phyloP scores from a whole-genome alignment of 75 land plant genomes.

The Cryptomeria japonica region DNA sequence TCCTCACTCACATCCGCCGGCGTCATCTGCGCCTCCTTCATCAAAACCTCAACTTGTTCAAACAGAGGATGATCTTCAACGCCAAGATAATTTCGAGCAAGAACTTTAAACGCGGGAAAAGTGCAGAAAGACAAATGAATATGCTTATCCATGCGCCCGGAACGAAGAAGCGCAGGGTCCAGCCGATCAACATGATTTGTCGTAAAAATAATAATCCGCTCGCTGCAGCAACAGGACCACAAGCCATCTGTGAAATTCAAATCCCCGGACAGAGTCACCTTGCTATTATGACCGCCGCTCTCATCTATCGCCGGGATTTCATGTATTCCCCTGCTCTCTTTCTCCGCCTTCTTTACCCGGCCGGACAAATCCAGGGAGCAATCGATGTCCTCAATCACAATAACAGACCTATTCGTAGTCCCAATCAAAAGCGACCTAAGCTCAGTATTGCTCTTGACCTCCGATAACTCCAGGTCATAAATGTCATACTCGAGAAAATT shows the following conservation, averaged over 20 bases:
- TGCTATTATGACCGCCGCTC: constrained; percentile 11
- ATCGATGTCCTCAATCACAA: constrained; percentile 70
- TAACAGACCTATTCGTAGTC: constrained; percentile 41
- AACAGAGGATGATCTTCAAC: constrained; percentile 29
- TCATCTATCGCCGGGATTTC: not conserved
- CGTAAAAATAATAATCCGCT: constrained; percentile 35
- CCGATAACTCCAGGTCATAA: constrained; percentile 50
- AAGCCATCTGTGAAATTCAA: constrained; percentile 43
- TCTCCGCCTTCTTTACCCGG: constrained; percentile 4
- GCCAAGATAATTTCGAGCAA: constrained; percentile 32
- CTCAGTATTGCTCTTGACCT: constrained; percentile 37
- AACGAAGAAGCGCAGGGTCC: constrained; percentile 37
- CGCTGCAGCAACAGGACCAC: constrained; percentile 45
- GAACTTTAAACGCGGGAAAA: constrained; percentile 22
- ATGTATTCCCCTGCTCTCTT: too few species aligned
- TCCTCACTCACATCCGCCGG: constrained; percentile 50
- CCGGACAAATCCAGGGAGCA: constrained; percentile 29
- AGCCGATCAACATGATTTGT: constrained; percentile 33
- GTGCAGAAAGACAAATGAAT: constrained; percentile 31
- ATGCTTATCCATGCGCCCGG: constrained; percentile 45
- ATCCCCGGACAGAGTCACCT: constrained; percentile 34
- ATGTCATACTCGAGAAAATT: constrained; percentile 47
- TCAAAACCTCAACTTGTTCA: not conserved
- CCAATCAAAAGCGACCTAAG: constrained; percentile 43
- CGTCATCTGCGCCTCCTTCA: constrained; percentile 37